Percentiles rank a stretch among this genome's conserved stretches.
Evolutionary conservation across 495 filamentous ascomycete species (phyloP).

Genomic region (Podospora bellae-mahoneyi): DNA sequence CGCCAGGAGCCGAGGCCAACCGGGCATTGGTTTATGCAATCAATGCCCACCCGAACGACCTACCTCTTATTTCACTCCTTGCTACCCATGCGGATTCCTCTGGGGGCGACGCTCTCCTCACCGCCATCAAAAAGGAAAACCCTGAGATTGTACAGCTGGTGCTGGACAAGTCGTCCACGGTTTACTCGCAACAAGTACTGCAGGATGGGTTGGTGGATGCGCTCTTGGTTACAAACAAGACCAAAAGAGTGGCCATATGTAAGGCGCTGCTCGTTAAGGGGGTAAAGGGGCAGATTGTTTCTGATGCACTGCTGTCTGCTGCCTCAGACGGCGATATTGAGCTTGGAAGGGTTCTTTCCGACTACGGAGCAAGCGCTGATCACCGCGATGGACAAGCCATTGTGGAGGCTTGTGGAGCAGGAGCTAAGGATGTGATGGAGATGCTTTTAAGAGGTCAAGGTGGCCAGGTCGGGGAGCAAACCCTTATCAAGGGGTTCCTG

Average conservation of each 20-base stretch:
- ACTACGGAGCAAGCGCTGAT: conserved; percentile 42
- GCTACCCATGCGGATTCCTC: conserved; percentile 38
- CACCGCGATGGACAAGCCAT: conserved; percentile 46
- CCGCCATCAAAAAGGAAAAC: conserved; percentile 37
- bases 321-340: conserved; percentile 44
- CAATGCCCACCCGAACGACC: conserved; percentile 37
- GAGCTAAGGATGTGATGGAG: conserved; percentile 37
- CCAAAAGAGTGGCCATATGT: conserved; percentile 34
- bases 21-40: conserved; percentile 44
- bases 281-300: conserved; percentile 34
- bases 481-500: conserved; percentile 42
- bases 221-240: conserved; percentile 29
- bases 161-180: conserved; percentile 31
- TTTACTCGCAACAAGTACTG: conserved; percentile 28
- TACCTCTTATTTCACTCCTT: conserved; percentile 39
- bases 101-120: conserved; percentile 40
- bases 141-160: conserved; percentile 39
- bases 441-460: conserved; percentile 38
- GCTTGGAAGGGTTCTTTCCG: conserved; percentile 40
- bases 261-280: conserved; percentile 38
- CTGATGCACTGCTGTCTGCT: conserved; percentile 41
- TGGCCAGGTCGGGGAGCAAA: conserved; percentile 31
- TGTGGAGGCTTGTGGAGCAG: conserved; percentile 42
- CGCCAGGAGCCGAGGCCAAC: conserved; percentile 39
- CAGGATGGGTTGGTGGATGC: conserved; percentile 35